phyloP scores from a whole-genome alignment of 306 rosid species.

The Cicer yamashitae region DNA sequence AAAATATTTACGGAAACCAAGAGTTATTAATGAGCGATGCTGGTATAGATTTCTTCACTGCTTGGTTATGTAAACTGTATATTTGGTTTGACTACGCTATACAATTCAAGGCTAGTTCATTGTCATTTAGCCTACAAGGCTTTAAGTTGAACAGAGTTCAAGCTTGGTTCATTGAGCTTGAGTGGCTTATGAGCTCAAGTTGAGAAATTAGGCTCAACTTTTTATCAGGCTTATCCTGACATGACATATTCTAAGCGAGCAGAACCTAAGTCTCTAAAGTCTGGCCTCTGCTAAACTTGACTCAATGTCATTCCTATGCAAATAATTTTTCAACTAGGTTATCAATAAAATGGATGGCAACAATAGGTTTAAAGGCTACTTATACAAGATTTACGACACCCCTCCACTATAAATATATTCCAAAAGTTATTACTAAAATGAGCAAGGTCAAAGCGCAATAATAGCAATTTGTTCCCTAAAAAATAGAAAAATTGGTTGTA shows the following conservation, averaged over 20 bases:
- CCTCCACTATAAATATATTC: constrained; percentile 26
- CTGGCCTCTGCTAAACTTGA: not conserved
- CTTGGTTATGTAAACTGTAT: not conserved
- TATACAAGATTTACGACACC: not conserved
- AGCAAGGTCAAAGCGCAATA: constrained; percentile 71
- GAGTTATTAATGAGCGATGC: not conserved
- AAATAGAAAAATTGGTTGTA: not conserved
- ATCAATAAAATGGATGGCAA: not conserved
- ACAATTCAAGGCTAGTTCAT: constrained; percentile 19
- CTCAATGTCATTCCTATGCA: not conserved
- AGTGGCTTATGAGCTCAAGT: constrained; percentile 5
- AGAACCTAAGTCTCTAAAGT: not conserved
- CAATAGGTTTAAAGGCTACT: not conserved
- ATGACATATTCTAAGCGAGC: constrained; percentile 2
- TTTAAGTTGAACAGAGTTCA: not conserved
- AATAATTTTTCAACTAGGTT: constrained; percentile 6
- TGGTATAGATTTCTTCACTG: not conserved
- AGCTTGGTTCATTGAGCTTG: constrained; percentile 14
- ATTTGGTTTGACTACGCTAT: constrained; percentile 15
- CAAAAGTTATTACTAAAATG: constrained; percentile 43
- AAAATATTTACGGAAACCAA: not conserved
- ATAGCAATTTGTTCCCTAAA: constrained; percentile 8
- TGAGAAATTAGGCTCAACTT: not conserved
- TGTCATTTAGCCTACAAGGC: constrained; percentile 14
- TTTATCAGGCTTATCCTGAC: not conserved